Evolutionary conservation across 2,329 filamentous ascomycete species (phyloP), one percentile per base, ranked within the genome.

Genomic region (Fusarium gaditjirri): DNA sequence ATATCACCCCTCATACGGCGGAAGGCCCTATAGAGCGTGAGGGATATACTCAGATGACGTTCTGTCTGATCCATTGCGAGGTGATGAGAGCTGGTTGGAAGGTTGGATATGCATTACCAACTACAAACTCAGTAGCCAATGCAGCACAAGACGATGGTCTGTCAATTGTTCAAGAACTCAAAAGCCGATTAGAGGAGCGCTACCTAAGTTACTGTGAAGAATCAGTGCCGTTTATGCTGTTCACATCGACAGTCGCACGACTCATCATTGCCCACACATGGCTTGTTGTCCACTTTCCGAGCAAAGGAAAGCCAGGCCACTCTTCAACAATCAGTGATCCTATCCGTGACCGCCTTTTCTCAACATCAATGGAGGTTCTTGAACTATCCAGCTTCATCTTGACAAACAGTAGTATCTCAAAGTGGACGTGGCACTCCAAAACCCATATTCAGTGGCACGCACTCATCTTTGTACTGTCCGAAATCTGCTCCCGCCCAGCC

Each of bases 371-470:
- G n/a, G 52, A 58, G 5, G 17, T 61, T 2, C 31, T 61, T 7
- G 33, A 57, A 0, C 52, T 61, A 5, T 61, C 59, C 0, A 33
- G 14, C 1, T 27, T 35, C 3, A 55, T 57, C 19, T 9, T 46
- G 13, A 17, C 23, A 16, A 57, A 46, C 3, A 38, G 6, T 0
- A 46, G 12, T 10, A 47, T 61, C 6, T 61, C 59, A 0, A 61
- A 57, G 8, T 61, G 52, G 59, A 57, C 59, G 3, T 61, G 59
- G 59, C 59, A 61, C 41, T 57, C 52, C 0, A 61, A 61, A 29
- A 44, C 52, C 0, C 59, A 61, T 13, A 61, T 61, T 5, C 59
- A 57, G 4, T 61, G 52, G 52, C 59, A 61, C 5, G 59, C 59
- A 1, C 27, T 46, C 4, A 61, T 57, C 0, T 57, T 61, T 7